Evolutionary conservation across 257 asterid species (phyloP).

Genomic region (Dorcoceras hygrometricum): DNA sequence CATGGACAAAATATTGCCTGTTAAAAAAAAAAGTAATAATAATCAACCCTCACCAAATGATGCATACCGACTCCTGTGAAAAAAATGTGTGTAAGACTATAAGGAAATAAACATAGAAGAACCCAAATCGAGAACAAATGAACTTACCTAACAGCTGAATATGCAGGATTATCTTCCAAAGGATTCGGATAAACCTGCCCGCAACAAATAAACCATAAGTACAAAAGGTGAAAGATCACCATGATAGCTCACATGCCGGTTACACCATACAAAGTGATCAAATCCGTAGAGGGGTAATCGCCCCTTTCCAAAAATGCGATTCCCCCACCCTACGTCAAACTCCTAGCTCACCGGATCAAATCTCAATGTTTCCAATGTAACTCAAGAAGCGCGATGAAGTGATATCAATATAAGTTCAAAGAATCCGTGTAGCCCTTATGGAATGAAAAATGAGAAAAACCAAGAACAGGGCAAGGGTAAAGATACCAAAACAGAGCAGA

Average conservation of each 20-base stretch:
- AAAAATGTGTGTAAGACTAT: background rate
- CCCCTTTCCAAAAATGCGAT: too few relatives aligned
- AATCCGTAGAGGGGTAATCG: background rate
- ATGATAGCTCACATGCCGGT: background rate
- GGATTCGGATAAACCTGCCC: conserved; percentile 79
- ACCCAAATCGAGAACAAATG: background rate
- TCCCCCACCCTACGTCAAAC: background rate
- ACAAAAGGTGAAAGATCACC: background rate
- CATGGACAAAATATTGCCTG: conserved; percentile 90
- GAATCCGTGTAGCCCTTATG: background rate
- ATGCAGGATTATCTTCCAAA: conserved; percentile 79
- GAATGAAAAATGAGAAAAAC: background rate
- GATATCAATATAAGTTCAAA: background rate
- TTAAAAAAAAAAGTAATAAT: conserved; percentile 4
- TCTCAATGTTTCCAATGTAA: background rate
- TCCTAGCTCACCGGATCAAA: background rate
- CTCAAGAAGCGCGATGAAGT: background rate
- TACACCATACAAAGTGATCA: background rate
- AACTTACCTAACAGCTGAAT: conserved; percentile 72
- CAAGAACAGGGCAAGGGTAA: background rate
- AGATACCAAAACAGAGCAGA: background rate
- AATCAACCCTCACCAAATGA: background rate
- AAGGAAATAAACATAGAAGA: background rate
- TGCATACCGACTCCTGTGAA: background rate
- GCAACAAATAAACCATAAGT: background rate